These are phyloP conservation scores for Pyracantha coccinea DNA, from an alignment of 331 rosid genomes.

Conservation along the genomic window DNA sequence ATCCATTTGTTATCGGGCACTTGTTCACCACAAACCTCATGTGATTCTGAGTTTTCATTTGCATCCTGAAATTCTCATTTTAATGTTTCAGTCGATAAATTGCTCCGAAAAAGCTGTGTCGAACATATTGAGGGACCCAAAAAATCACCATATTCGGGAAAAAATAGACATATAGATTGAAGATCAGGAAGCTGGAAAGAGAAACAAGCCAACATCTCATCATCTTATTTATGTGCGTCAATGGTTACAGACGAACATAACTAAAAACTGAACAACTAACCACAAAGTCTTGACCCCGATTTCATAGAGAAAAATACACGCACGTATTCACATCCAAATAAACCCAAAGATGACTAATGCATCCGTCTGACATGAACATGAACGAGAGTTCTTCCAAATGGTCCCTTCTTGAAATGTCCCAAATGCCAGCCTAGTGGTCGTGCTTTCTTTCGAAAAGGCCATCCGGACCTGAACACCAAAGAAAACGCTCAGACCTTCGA, in stretches of 20 bases:
- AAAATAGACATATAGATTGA: neutral
- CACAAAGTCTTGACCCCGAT: slow-evolving; percentile 5
- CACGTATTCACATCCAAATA: slow-evolving; percentile 2
- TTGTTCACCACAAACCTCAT: neutral
- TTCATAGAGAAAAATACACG: slow-evolving; percentile 1
- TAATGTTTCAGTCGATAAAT: neutral
- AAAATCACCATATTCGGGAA: neutral
- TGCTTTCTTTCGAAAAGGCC: slow-evolving; percentile 39
- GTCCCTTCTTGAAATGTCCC: neutral
- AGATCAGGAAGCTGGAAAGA: neutral
- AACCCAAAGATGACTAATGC: neutral
- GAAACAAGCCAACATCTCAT: neutral
- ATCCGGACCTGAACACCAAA: slow-evolving; percentile 33
- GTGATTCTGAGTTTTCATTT: neutral
- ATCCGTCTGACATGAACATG: slow-evolving; percentile 1
- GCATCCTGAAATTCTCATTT: neutral
- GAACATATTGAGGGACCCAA: neutral
- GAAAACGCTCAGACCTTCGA: neutral
- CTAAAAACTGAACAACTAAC: neutral
- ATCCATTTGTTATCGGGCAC: neutral
- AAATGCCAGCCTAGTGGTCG: slow-evolving; percentile 15
- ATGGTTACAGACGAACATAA: neutral
- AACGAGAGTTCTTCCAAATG: neutral
- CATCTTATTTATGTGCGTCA: slow-evolving; percentile 14
- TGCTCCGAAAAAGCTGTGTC: neutral